Evolutionary conservation across 148 eudicot species (phyloP).

Genomic region (Bassia scoparia): DNA sequence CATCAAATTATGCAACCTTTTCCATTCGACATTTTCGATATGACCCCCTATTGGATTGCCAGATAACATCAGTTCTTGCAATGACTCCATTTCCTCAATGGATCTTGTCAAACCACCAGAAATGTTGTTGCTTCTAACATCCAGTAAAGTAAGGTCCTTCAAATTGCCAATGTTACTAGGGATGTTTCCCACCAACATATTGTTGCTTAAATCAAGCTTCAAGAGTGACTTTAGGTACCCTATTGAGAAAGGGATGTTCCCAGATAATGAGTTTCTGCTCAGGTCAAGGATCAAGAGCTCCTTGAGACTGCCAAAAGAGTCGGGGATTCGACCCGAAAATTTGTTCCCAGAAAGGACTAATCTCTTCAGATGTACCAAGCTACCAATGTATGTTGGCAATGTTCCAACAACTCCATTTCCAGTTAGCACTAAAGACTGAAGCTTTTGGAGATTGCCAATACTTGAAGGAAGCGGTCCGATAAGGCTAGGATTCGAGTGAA

Average conservation of each 20-base stretch:
- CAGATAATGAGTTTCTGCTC: conserved; percentile 69
- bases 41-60: conserved; percentile 72
- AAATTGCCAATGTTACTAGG: conserved; percentile 47
- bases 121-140: conserved; percentile 60
- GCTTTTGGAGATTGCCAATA: conserved; percentile 51
- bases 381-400: conserved; percentile 54
- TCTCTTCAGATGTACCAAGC: conserved; percentile 48
- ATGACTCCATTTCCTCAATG: conserved; percentile 52
- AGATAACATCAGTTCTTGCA: conserved; percentile 69
- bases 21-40: conserved; percentile 50
- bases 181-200: conserved; percentile 52
- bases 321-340: conserved; percentile 49
- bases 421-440: conserved; percentile 62
- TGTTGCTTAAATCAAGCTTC: conserved; percentile 84
- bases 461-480: conserved; percentile 48
- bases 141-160: conserved; percentile 65
- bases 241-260: conserved; percentile 47
- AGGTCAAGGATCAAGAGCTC: conserved; percentile 71
- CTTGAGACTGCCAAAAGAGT: conserved; percentile 44
- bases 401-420: conserved; percentile 63
- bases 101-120: conserved; percentile 56
- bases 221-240: conserved; percentile 58
- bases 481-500: conserved; percentile 71
- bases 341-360: conserved; percentile 57
- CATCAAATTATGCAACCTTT: conserved; percentile 39